Base-by-base conservation (phyloP, 257 asterid species). In the Solanum sitiens region DNA sequence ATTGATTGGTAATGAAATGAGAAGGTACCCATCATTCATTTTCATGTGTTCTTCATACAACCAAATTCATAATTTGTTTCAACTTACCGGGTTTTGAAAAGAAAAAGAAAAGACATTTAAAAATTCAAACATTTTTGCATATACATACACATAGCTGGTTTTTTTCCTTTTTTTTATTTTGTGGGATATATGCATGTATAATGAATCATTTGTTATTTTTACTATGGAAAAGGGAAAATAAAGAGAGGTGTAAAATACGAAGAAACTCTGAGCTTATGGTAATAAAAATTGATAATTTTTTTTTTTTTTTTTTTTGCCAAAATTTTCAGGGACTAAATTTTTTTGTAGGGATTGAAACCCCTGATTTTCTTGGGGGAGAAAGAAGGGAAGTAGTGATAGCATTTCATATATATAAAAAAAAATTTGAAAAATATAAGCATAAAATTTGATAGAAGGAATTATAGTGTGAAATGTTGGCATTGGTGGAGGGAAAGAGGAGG, bases 181-280 rank as follows among this genome's bases (percentile, higher is more conserved):
- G 74, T 53, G 63, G 2, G 6, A 75, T 80, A 32, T 30, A 80
- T 73, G 85, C 50, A 86, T 88, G 89, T 44, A 87, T 37, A 91
- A 72, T 90, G 93, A 88, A 89, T 91, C 92, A 85, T 90, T 89
- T 90, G 91, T 94, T 92, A 94, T 91, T 88, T 85, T 89, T 87
- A 91, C 83, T 89, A 21, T 86, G 89, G 91, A 85, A 86, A 2
- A 86, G 82, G 87, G 59, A 74, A 88, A 86, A 63, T 45, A 37
- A 37, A 39, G 61, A 83, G 47, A 33, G 79, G 79, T 74, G 59
- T 27, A 27, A n/a, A 86, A 63, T 89, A 74, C 88, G 80, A 87
- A 89, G 90, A 89, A 93, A 91, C 91, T 91, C 92, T 91, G 93
- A 92, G 92, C 93, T 89, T 84, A 91, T 87, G 94, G 93, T 76